Base-by-base conservation (phyloP, 2,329 filamentous ascomycete genomes). In the Nothopassalora personata region DNA sequence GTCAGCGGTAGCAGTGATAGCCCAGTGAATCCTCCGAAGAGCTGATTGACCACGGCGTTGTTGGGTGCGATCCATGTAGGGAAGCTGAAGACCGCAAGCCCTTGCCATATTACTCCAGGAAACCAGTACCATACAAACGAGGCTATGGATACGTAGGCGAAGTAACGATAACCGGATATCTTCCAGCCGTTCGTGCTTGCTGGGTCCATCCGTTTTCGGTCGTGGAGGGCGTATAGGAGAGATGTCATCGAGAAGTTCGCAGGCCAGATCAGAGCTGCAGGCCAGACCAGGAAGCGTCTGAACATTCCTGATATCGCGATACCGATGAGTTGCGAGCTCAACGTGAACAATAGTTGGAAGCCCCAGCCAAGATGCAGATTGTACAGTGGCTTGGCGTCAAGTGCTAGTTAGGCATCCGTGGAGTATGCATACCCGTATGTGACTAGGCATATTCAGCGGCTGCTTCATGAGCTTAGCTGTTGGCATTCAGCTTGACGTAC, bases 211-310 rank as follows among this genome's bases (percentile, higher is more conserved):
- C 87, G 88, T 71, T 93, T 94, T 70, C 92, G 86, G 64, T 91
- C 87, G 68, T 95, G 90, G 53, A 96, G 80, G 0, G 90, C 92
- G 3, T 86, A 87, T 70, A 95, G 94, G 88, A 95, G 93, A 66
- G 90, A 87, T 0, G 90, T 90, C 18, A 89, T 92, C 81, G 93
- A 91, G 56, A 96, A 79, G 0, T 90, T 94, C 18, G 87, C 87
- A 0, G 91, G 91, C 91, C 91, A 95, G 45, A 95, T 91, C 89
- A 95, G 93, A 61, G 90, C 89, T 63, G 88, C 89, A 0, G 90
- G 91, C 31, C 89, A 84, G 33, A 95, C 90, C 7, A 95, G 80
- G 70, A 91, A 94, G 48, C 89, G 84, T 59, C 90, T 81, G 1
- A 89, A 89, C 53, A 95, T 79, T 1, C 90, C 90, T 53, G 91